Percentiles rank a stretch among this genome's conserved stretches.
phyloP scores from a whole-genome alignment of 2,329 filamentous ascomycete genomes.

The Exophiala dermatitidis region DNA sequence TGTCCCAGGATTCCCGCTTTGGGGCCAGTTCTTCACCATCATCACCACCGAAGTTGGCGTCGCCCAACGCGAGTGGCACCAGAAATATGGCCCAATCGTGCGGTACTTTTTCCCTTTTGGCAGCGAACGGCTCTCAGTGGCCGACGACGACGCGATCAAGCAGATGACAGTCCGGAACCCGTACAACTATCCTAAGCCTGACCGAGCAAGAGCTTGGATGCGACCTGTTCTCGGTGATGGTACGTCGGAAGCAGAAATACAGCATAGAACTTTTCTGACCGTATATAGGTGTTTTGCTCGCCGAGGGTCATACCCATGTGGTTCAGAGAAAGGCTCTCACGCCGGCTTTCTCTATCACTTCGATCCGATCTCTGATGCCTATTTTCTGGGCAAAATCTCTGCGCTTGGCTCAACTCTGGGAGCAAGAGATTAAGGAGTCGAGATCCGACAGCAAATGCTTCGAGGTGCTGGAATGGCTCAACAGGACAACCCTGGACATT shows the following conservation, averaged over 20 bases:
- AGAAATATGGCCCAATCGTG: constrained; percentile 33
- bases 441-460: constrained; percentile 31
- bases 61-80: constrained; percentile 37
- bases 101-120: constrained; percentile 44
- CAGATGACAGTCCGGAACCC: constrained; percentile 41
- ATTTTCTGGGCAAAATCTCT: constrained; percentile 40
- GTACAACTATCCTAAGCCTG: constrained; percentile 37
- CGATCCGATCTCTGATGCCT: constrained; percentile 35
- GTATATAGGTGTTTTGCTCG: constrained; percentile 35
- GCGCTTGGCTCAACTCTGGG: constrained; percentile 40
- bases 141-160: constrained; percentile 40
- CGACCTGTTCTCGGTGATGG: constrained; percentile 39
- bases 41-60: constrained; percentile 39
- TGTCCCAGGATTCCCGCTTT: constrained; percentile 37
- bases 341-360: constrained; percentile 36
- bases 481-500: constrained; percentile 41
- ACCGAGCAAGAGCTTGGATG: constrained; percentile 38
- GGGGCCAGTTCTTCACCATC: constrained; percentile 40
- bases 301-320: constrained; percentile 39
- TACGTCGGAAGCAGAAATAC: neutral
- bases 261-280: neutral
- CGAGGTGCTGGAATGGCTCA: constrained; percentile 40
- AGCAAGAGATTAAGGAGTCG: constrained; percentile 31
- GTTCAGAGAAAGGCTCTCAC: constrained; percentile 38
- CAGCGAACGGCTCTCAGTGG: constrained; percentile 39